These are phyloP conservation scores for Moricandia moricandioides DNA, from an alignment of 345 rosid species.

Conservation along the genomic window DNA sequence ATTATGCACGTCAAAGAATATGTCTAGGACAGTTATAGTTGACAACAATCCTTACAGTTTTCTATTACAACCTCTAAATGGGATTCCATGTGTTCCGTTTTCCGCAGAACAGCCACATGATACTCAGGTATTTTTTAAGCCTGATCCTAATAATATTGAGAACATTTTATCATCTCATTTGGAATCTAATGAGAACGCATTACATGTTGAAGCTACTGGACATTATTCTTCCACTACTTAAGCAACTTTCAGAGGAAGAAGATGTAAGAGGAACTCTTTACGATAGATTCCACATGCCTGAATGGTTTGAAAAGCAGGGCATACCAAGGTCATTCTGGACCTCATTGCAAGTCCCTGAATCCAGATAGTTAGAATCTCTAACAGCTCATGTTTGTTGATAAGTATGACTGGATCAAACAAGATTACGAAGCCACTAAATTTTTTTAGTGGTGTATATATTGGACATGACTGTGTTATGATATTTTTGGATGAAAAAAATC, in stretches of 20 bases:
- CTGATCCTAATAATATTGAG: not conserved
- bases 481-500: not conserved
- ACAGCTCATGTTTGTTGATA: slow-evolving; percentile 14
- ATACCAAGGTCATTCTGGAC: slow-evolving; percentile 57
- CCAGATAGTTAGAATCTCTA: not conserved
- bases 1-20: slow-evolving; percentile 57
- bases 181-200: not conserved
- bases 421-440: not conserved
- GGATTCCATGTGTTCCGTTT: slow-evolving; percentile 88
- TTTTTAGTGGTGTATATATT: slow-evolving; percentile 1
- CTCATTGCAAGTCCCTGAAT: slow-evolving; percentile 1
- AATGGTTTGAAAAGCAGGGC: slow-evolving; percentile 89
- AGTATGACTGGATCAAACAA: not conserved
- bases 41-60: slow-evolving; percentile 94
- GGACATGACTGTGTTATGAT: not conserved
- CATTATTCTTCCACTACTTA: slow-evolving; percentile 80
- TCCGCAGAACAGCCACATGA: slow-evolving; percentile 67
- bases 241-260: slow-evolving; percentile 64
- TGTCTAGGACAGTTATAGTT: slow-evolving; percentile 67
- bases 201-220: slow-evolving; percentile 61
- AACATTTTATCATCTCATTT: not conserved
- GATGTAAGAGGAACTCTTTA: slow-evolving; percentile 73
- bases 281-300: slow-evolving; percentile 76
- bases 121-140: slow-evolving; percentile 50
- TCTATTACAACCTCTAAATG: slow-evolving; percentile 81